These are phyloP conservation scores for Physcomitrium patens DNA, from an alignment of 225 moss, liverwort and hornwort genomes.

Conservation along the genomic window DNA sequence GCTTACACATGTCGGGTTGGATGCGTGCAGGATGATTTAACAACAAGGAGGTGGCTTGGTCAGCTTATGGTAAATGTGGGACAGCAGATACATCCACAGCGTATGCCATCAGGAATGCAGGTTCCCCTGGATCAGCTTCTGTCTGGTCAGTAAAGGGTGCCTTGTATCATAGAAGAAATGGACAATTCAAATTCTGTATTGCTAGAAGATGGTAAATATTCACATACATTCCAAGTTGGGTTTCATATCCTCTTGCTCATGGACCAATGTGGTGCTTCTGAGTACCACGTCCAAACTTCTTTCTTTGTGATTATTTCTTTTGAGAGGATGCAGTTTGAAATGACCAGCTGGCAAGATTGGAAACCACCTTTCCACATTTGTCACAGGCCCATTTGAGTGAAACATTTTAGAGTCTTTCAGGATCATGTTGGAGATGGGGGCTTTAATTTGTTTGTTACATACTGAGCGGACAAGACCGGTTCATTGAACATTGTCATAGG, in stretches of 20 bases:
- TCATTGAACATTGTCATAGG: slow-evolving; percentile 22
- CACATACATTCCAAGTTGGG: not conserved
- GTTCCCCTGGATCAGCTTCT: slow-evolving; percentile 61
- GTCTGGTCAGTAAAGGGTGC: slow-evolving; percentile 50
- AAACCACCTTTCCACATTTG: slow-evolving; percentile 21
- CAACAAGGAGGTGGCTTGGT: slow-evolving; percentile 84
- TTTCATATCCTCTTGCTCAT: slow-evolving; percentile 5
- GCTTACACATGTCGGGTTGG: slow-evolving; percentile 14
- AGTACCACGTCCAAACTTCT: slow-evolving; percentile 19
- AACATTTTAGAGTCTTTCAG: slow-evolving; percentile 13
- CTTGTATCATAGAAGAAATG: slow-evolving; percentile 42
- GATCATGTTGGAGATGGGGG: slow-evolving; percentile 16
- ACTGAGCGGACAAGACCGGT: slow-evolving; percentile 28
- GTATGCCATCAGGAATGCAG: slow-evolving; percentile 47
- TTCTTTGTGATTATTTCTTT: slow-evolving; percentile 19
- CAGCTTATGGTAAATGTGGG: slow-evolving; percentile 85
- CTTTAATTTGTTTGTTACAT: slow-evolving; percentile 30
- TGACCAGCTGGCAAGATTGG: slow-evolving; percentile 21
- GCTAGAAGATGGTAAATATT: slow-evolving; percentile 9
- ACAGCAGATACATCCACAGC: slow-evolving; percentile 70
- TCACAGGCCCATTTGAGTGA: slow-evolving; percentile 14
- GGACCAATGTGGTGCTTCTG: not conserved
- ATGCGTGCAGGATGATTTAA: slow-evolving; percentile 71
- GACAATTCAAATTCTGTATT: slow-evolving; percentile 18
- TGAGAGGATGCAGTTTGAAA: slow-evolving; percentile 27